phyloP scores from a whole-genome alignment of 352 stramenopile species.

The Phytophthora chlamydospora region DNA sequence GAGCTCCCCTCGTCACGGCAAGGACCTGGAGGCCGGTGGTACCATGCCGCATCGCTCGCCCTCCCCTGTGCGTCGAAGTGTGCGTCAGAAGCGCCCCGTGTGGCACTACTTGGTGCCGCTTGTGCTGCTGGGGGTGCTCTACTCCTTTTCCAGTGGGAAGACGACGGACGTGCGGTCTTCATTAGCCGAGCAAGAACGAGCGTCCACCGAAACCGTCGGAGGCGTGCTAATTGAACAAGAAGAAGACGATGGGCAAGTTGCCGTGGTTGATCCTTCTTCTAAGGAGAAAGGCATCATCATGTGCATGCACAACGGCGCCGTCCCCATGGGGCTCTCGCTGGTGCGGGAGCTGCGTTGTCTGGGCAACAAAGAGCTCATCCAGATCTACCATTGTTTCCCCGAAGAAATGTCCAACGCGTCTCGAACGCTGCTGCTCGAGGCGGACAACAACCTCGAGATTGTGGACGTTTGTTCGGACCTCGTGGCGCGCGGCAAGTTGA shows the following conservation, averaged over 20 bases:
- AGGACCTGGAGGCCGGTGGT: slow-evolving; percentile 13
- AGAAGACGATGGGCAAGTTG: neutral
- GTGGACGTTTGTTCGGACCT: slow-evolving; percentile 57
- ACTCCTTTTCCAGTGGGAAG: slow-evolving; percentile 12
- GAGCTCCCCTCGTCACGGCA: neutral
- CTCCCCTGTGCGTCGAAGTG: neutral
- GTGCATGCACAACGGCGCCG: slow-evolving; percentile 41
- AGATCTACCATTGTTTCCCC: slow-evolving; percentile 47
- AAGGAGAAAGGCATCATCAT: slow-evolving; percentile 47
- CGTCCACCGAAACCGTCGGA: slow-evolving; percentile 1
- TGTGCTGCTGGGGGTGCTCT: slow-evolving; percentile 10
- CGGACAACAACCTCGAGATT: slow-evolving; percentile 44
- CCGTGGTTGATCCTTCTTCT: neutral
- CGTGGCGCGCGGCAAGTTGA: slow-evolving; percentile 28
- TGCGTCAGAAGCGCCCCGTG: slow-evolving; percentile 4
- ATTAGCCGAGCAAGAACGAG: slow-evolving; percentile 1
- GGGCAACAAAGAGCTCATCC: slow-evolving; percentile 44
- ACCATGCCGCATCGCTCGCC: neutral
- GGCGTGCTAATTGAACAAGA: slow-evolving; percentile 7
- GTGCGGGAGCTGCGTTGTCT: slow-evolving; percentile 44
- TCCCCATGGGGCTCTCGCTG: slow-evolving; percentile 48
- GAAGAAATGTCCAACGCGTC: slow-evolving; percentile 40
- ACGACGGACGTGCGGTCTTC: neutral
- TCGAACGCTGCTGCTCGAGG: slow-evolving; percentile 24
- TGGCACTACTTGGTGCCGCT: slow-evolving; percentile 27